phyloP scores from a whole-genome alignment of 257 asterid genomes.

The Solanum chilense region DNA sequence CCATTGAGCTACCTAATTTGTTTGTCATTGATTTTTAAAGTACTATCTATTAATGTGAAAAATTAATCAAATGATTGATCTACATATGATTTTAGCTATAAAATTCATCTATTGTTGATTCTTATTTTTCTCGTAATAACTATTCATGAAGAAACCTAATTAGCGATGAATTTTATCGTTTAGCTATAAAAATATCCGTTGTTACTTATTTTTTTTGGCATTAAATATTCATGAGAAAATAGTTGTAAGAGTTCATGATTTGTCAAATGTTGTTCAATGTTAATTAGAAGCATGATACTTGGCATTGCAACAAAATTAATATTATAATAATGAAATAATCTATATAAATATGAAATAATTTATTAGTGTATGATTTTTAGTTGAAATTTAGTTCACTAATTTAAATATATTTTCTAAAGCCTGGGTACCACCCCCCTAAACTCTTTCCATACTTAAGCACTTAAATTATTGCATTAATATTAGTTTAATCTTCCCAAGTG shows the following conservation, averaged over 20 bases:
- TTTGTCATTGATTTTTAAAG: not conserved
- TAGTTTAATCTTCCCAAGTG: not conserved
- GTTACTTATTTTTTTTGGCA: not conserved
- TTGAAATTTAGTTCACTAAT: not conserved
- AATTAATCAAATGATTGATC: too few species aligned
- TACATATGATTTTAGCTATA: not conserved
- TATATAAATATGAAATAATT: not conserved
- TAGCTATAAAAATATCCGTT: not conserved
- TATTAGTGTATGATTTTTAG: not conserved
- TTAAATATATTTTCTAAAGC: not conserved
- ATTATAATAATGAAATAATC: too few species aligned
- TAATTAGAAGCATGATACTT: not conserved
- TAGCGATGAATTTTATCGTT: not conserved
- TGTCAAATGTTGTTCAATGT: not conserved
- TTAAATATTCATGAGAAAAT: not conserved
- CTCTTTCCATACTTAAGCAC: not conserved
- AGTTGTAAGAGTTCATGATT: not conserved
- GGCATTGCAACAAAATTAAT: not conserved
- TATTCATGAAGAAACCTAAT: not conserved
- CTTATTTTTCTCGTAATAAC: not conserved
- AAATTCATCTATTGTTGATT: not conserved
- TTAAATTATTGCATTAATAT: not conserved
- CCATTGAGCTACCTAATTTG: not conserved
- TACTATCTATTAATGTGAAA: not conserved
- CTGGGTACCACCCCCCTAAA: not conserved